A percentile compares a stretch with the other conserved stretches of the same genome.
Evolutionary conservation across 2,329 filamentous ascomycete genomes (phyloP).

Genomic region (Alternaria alternata): DNA sequence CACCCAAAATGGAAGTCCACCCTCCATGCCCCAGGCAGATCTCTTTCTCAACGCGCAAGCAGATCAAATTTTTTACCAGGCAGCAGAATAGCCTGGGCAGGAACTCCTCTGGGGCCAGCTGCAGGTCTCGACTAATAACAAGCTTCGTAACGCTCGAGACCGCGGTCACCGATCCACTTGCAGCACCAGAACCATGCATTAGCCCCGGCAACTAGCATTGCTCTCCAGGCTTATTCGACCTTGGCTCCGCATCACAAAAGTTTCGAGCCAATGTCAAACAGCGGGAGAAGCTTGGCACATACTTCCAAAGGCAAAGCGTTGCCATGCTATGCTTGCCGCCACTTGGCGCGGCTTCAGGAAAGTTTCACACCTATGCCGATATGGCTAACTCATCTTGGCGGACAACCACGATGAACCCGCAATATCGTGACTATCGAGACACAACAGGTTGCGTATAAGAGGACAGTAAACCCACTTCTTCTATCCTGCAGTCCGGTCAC

Average conservation of each 20-base stretch:
- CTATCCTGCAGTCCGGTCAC: conserved; percentile 48
- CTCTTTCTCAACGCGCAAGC: background rate
- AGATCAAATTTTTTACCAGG: background rate
- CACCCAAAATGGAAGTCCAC: background rate
- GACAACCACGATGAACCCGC: conserved; percentile 17
- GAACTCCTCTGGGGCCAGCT: conserved; percentile 9
- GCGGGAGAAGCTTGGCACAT: conserved; percentile 38
- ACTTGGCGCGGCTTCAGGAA: conserved; percentile 51
- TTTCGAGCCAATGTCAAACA: conserved; percentile 46
- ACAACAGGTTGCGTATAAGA: conserved; percentile 39
- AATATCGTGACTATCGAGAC: conserved; percentile 16
- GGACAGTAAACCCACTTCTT: conserved; percentile 33
- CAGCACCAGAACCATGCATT: conserved; percentile 14
- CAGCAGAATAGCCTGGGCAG: background rate
- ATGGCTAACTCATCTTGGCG: conserved; percentile 45
- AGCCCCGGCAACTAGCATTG: conserved; percentile 20
- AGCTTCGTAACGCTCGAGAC: conserved; percentile 23
- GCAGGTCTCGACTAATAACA: conserved; percentile 9
- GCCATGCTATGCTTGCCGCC: conserved; percentile 36
- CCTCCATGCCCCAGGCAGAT: background rate
- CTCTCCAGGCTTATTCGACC: conserved; percentile 29
- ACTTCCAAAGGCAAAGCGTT: conserved; percentile 20
- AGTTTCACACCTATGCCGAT: conserved; percentile 50
- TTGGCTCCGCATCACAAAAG: conserved; percentile 48
- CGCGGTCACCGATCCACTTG: conserved; percentile 26